Evolutionary conservation across 1,284 basidiomycete species (phyloP), one percentile per base, ranked within the genome.

Genomic region (Hypsizygus ulmarius): DNA sequence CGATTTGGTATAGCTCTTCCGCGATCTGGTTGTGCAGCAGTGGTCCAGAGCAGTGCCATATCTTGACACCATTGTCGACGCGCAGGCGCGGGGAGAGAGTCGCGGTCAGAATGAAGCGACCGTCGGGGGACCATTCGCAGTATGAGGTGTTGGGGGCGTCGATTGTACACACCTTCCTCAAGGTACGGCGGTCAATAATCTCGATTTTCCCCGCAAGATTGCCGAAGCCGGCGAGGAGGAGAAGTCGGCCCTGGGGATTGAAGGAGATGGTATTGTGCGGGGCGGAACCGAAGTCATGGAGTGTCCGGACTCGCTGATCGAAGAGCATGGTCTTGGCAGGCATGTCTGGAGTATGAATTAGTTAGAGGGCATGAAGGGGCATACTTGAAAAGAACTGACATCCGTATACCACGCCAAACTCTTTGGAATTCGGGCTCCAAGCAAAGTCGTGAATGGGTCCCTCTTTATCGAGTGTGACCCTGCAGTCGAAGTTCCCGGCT

Each of bases 371-470:
- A 39, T 39, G 37, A 19, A 21, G 25, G 34, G 29, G n/a, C 25
- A 36, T 7, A 44, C 5, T 5, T 39, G 19, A 35, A 7, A 14
- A 14, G 1, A 36, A 79, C 91, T 68, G 61, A 93, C 91, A 98
- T 58, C 96, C 95, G 64, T 98, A 98, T 39, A 94, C 87, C 30
- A 98, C 95, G 51, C 86, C 84, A 62, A 98, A 99, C 68, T 99
- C 96, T 65, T 95, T 92, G 46, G 90, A 93, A 61, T 93, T 97
- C n/a, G 96, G 94, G 59, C 86, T 95, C 96, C 96, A 99, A 14
- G 83, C 75, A 60, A 97, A 97, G 65, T 98, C 96, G 63, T 97
- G 94, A 56, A 99, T 93, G 1, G 94, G 94, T 1, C 97, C 97
- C 56, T 98, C 95, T 73, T 97, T 97, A 73, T 98, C 95, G 33